Percentiles rank a stretch among this genome's conserved stretches.
These are phyloP conservation scores for Tylopilus cervinicoccineus DNA, from an alignment of 768 basidiomycete genomes.

Conservation along the genomic window DNA sequence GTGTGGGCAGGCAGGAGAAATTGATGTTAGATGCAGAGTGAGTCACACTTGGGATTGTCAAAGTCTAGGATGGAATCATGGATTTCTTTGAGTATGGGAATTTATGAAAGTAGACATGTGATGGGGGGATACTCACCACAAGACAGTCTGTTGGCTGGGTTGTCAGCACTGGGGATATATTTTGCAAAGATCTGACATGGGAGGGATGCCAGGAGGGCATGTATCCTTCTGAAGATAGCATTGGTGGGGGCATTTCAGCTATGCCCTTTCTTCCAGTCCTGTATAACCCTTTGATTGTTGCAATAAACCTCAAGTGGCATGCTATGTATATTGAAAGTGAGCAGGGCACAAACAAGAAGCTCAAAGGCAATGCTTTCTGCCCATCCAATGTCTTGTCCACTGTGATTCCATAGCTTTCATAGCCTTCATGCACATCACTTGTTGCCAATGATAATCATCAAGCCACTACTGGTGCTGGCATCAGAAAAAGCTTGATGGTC, in stretches of 20 bases:
- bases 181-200: neutral
- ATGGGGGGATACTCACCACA: neutral
- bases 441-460: neutral
- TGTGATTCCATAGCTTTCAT: neutral
- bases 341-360: neutral
- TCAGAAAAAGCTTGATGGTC: neutral
- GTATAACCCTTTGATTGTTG: slow-evolving; percentile 33
- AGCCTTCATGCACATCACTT: neutral
- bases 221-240: slow-evolving; percentile 26
- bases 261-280: slow-evolving; percentile 31
- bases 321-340: neutral
- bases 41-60: neutral
- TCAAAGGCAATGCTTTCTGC: neutral
- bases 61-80: neutral
- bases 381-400: neutral
- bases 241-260: slow-evolving; percentile 30
- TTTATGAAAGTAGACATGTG: neutral
- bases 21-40: neutral
- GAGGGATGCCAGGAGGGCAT: neutral
- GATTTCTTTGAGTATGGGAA: neutral
- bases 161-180: neutral
- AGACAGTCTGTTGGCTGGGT: neutral
- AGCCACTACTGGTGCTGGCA: neutral
- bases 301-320: neutral
- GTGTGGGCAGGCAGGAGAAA: neutral